Base-by-base conservation (phyloP, 1,284 basidiomycete genomes). In the Hemileia vastatrix region DNA sequence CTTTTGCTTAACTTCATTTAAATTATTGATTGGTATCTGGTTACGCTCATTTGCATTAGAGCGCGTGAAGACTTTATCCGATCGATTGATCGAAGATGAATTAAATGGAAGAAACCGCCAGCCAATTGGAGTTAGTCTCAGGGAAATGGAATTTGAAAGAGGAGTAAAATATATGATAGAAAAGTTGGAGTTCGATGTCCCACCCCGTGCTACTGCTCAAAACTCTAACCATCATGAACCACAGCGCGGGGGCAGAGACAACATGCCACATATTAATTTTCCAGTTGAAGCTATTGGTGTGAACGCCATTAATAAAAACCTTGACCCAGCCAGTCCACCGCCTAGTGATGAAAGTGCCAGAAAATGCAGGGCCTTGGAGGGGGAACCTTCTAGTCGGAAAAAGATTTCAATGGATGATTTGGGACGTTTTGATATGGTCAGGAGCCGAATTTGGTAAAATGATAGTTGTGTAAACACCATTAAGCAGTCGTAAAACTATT, bases 401-500 rank as follows among this genome's bases (percentile, higher is more conserved):
- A 6, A 24, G 24, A 18, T 62, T 18, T 32, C 59, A 1, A 54
- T 62, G 40, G 59, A 62, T 32, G 59, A 62, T 32, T 45, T 62
- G 33, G 52, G 59, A 13, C 33, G 59, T 5, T 62, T 62, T 27
- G 59, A 62, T 40, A 62, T 62, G 59, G 59, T 62, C 24, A 43
- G 59, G 18, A 62, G 59, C 54, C 43, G 59, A 24, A 62, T 62
- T 31, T 62, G 59, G 59, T 62, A 21, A 60, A n/a, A n/a, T n/a
- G n/a, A n/a, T n/a, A n/a, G n/a, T n/a, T n/a, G n/a, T n/a, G n/a
- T n/a, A n/a, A n/a, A n/a, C n/a, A n/a, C n/a, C n/a, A n/a, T n/a
- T n/a, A n/a, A n/a, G n/a, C n/a, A n/a, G n/a, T n/a, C n/a, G n/a
- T n/a, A n/a, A n/a, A n/a, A n/a, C n/a, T n/a, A n/a, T n/a, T n/a